A percentile compares a stretch with the other conserved stretches of the same genome.
Evolutionary conservation across 2,329 filamentous ascomycete genomes (phyloP).

Genomic region (Diplodia seriata): DNA sequence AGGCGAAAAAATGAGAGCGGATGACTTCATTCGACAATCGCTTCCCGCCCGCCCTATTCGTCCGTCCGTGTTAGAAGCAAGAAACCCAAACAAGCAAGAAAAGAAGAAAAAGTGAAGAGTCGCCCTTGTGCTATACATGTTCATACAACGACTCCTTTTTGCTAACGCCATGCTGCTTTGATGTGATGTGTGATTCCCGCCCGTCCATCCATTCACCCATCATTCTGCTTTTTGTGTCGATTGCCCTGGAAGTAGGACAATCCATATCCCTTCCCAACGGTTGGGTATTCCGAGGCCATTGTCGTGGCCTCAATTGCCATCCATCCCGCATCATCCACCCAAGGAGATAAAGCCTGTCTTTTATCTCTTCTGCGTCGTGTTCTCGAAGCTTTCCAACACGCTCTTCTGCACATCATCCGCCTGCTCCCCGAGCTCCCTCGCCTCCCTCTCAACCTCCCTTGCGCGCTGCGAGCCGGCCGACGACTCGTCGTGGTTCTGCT

Average conservation of each 20-base stretch:
- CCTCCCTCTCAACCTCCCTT: constrained; percentile 30
- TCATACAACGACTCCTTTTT: constrained; percentile 6
- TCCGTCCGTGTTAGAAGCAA: constrained; percentile 42
- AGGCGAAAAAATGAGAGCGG: background rate
- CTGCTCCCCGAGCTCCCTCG: constrained; percentile 31
- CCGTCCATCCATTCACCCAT: background rate
- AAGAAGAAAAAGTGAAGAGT: background rate
- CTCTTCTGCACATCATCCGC: constrained; percentile 33
- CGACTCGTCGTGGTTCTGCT: background rate
- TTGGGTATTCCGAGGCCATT: no score
- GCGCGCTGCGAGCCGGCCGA: constrained; percentile 11
- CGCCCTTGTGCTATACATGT: constrained; percentile 12
- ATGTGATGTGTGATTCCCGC: background rate
- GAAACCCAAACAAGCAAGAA: background rate
- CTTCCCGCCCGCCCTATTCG: constrained; percentile 7
- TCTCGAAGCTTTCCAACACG: constrained; percentile 34
- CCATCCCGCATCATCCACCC: no score
- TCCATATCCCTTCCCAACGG: background rate
- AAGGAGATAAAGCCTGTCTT: no score
- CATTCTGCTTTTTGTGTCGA: background rate
- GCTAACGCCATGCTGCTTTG: constrained; percentile 23
- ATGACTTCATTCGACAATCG: background rate
- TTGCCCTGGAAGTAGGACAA: no score
- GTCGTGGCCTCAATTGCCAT: no score
- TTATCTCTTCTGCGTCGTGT: constrained; percentile 32